phyloP scores from a whole-genome alignment of 495 filamentous ascomycete genomes.

The Penicillium subrubescens region DNA sequence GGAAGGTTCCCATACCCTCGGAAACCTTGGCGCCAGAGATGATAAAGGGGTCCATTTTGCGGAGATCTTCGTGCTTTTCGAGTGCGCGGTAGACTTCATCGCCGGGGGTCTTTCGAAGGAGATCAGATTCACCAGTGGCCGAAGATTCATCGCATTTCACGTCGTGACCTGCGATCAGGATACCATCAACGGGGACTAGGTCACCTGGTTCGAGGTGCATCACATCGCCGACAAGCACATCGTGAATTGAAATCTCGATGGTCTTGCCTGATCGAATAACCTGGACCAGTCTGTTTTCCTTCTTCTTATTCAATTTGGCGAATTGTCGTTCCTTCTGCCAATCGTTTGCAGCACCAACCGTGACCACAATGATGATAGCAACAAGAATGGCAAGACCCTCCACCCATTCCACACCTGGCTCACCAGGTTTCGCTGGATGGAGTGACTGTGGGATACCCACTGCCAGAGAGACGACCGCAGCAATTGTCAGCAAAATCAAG shows the following conservation, averaged over 20 bases:
- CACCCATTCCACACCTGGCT: slow-evolving; percentile 73
- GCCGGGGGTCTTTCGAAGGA: slow-evolving; percentile 69
- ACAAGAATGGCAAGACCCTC: slow-evolving; percentile 78
- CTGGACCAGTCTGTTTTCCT: slow-evolving; percentile 71
- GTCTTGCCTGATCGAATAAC: slow-evolving; percentile 76
- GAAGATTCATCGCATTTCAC: slow-evolving; percentile 83
- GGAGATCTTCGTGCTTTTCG: slow-evolving; percentile 69
- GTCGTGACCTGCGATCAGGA: slow-evolving; percentile 72
- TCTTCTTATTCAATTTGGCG: slow-evolving; percentile 70
- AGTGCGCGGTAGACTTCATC: slow-evolving; percentile 83
- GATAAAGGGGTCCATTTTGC: slow-evolving; percentile 92
- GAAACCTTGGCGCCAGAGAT: slow-evolving; percentile 90
- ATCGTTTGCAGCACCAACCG: slow-evolving; percentile 75
- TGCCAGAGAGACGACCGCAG: slow-evolving; percentile 80
- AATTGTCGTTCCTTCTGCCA: slow-evolving; percentile 83
- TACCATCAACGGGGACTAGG: slow-evolving; percentile 78
- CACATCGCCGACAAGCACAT: slow-evolving; percentile 83
- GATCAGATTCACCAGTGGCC: slow-evolving; percentile 82
- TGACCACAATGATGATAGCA: slow-evolving; percentile 74
- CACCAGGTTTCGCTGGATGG: slow-evolving; percentile 39
- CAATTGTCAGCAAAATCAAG: slow-evolving; percentile 73
- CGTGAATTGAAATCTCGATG: slow-evolving; percentile 75
- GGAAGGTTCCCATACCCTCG: slow-evolving; percentile 84
- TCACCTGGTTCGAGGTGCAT: slow-evolving; percentile 87
- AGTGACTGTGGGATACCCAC: slow-evolving; percentile 74